These are phyloP conservation scores for Haematococcus lacustris DNA, from an alignment of 139 green algal genomes.

Conservation along the genomic window DNA sequence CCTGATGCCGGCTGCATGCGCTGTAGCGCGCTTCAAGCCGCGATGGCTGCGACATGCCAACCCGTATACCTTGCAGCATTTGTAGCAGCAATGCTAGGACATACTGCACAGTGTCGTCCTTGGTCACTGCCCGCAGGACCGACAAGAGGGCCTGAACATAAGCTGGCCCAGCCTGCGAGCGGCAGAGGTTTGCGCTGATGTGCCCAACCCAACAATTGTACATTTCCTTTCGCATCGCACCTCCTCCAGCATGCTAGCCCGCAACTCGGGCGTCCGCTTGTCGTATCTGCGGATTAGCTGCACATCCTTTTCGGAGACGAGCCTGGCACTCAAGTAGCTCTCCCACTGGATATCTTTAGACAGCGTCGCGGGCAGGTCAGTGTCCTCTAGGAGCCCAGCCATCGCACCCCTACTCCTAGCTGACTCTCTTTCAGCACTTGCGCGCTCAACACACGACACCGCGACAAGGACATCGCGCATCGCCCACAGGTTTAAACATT, in stretches of 20 bases:
- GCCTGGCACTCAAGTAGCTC: constrained; percentile 67
- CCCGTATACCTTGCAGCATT: constrained; percentile 70
- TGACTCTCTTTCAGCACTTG: too few relatives aligned
- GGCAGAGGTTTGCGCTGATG: too few relatives aligned
- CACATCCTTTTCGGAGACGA: constrained; percentile 64
- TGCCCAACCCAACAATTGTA: background rate
- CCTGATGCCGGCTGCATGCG: too few relatives aligned
- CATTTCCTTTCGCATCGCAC: constrained; percentile 40
- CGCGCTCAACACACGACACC: too few relatives aligned
- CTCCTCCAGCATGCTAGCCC: constrained; percentile 63
- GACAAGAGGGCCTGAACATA: constrained; percentile 76
- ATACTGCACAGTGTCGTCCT: constrained; percentile 89
- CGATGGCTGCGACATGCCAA: too few relatives aligned
- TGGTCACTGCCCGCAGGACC: constrained; percentile 80
- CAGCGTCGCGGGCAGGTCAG: constrained; percentile 8
- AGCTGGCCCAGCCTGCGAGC: constrained; percentile 54
- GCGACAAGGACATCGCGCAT: too few relatives aligned
- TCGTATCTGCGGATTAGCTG: constrained; percentile 64
- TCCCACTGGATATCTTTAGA: constrained; percentile 45
- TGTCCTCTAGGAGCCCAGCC: too few relatives aligned
- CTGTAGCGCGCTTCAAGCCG: too few relatives aligned
- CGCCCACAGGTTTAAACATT: too few relatives aligned
- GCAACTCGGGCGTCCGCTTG: constrained; percentile 57
- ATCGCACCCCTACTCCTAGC: too few relatives aligned
- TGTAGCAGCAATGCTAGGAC: constrained; percentile 78